Evolutionary conservation across 768 basidiomycete genomes (phyloP).

Genomic region (Daedaleopsis nitida): DNA sequence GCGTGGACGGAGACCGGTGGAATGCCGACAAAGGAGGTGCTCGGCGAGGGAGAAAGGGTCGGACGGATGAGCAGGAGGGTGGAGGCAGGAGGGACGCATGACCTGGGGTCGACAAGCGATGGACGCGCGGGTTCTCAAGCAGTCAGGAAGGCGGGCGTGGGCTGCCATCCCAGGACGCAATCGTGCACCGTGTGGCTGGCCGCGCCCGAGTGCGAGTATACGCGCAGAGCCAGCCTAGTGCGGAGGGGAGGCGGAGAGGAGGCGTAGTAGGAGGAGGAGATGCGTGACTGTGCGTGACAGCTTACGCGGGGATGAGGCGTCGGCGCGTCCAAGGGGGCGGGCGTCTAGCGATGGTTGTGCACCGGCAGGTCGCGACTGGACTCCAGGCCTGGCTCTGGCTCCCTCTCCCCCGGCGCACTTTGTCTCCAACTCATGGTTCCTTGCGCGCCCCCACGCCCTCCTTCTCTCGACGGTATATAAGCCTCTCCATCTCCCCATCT

Average conservation of each 20-base stretch:
- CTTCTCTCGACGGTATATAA: constrained; percentile 22
- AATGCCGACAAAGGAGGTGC: neutral
- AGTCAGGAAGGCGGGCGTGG: neutral
- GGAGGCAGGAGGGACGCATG: neutral
- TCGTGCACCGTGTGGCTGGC: neutral
- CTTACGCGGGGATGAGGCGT: neutral
- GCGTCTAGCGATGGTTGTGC: neutral
- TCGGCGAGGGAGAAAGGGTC: constrained; percentile 1
- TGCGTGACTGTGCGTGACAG: constrained; percentile 1
- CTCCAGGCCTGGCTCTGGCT: constrained; percentile 5
- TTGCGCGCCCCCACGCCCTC: neutral
- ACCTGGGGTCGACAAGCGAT: neutral
- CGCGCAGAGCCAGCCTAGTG: no score
- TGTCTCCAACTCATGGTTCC: neutral
- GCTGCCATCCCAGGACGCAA: neutral
- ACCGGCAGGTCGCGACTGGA: neutral
- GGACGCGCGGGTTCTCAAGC: neutral
- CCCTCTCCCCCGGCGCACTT: constrained; percentile 1
- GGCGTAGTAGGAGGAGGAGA: neutral
- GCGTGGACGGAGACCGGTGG: neutral
- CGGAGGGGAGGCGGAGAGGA: no score
- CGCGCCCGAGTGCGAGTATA: no score
- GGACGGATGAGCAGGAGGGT: neutral
- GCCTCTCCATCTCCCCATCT: constrained; percentile 16
- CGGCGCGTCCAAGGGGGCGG: neutral